Conservation (phyloP, 257 asterid genomes). For the Cruciata laevipes region DNA sequence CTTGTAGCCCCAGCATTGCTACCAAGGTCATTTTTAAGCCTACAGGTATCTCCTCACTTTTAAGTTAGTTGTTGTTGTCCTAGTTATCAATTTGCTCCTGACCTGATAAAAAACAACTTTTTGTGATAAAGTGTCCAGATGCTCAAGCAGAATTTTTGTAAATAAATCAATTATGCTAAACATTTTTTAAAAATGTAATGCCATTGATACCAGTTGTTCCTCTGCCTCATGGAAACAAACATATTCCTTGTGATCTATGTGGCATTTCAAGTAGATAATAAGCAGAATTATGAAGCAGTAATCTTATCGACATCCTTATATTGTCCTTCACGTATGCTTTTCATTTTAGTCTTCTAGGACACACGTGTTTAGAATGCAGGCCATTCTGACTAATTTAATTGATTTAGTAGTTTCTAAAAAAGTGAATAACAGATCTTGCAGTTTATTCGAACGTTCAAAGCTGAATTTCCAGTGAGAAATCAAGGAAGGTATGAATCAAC, state of each 20-base stretch:
- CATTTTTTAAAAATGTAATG: neutral
- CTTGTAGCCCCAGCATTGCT: slow-evolving; percentile 77
- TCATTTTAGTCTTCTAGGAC: neutral
- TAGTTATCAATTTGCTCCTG: neutral
- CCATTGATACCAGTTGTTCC: neutral
- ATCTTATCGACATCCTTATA: neutral
- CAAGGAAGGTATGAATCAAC: slow-evolving; percentile 36
- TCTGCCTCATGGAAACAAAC: neutral
- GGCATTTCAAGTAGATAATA: neutral
- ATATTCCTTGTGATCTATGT: neutral
- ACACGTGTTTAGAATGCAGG: neutral
- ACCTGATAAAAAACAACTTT: neutral
- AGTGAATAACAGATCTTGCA: slow-evolving; percentile 50
- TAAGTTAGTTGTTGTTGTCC: neutral
- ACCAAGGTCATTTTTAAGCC: slow-evolving; percentile 67
- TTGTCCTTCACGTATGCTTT: neutral
- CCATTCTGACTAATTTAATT: neutral
- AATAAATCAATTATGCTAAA: neutral
- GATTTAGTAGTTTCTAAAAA: neutral
- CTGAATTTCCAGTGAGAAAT: slow-evolving; percentile 56
- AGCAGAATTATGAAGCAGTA: neutral
- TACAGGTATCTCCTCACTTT: slow-evolving; percentile 45
- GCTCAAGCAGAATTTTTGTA: neutral
- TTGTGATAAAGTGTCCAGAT: neutral
- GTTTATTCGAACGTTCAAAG: slow-evolving; percentile 65